Evolutionary conservation across 306 rosid genomes (phyloP), one percentile per base, ranked within the genome.

Genomic region (Corylus americana): DNA sequence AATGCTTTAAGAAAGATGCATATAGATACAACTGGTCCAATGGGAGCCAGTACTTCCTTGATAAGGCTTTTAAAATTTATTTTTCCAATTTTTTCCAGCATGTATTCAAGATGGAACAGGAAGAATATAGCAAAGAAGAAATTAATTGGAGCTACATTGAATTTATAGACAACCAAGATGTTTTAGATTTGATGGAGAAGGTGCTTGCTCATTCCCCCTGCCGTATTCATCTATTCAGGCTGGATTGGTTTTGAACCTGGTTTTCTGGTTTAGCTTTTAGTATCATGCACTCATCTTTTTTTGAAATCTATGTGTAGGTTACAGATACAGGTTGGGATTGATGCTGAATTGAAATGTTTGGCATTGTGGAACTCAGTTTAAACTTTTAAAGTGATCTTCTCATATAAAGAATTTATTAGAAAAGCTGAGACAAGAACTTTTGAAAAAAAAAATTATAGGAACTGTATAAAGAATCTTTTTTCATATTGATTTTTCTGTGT

Each of bases 101-200:
- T 82, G 99, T 95, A 47, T 95, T 95, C 88, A 95, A 95, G 88
- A 95, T 95, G 99, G 98, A 95, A 87, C 98, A 95, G 88, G 98
- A 95, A 69, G 99, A 95, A 85, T 95, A 95, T 83, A 84, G 96
- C 74, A 95, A 83, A 87, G 99, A 95, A 88, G 91, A 91, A 89
- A 95, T 95, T 75, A 88, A 93, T 86, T 95, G 99, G 99, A 95
- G 99, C 87, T 95, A 95, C 82, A 95, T 95, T 85, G 98, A 95
- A 85, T 95, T 93, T 67, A 93, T 95, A 77, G 99, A 95, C 91
- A 95, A 95, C 87, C 98, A 93, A 89, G 98, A 93, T 82, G 99
- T 95, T 75, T 82, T 93, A 73, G 99, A 95, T 87, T 90, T 95
- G 86, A 93, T 95, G n/a, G 99, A 95, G 87, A 93, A 93, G 99